Conservation (phyloP, 306 rosid genomes). For the Prinsepia uniflora region DNA sequence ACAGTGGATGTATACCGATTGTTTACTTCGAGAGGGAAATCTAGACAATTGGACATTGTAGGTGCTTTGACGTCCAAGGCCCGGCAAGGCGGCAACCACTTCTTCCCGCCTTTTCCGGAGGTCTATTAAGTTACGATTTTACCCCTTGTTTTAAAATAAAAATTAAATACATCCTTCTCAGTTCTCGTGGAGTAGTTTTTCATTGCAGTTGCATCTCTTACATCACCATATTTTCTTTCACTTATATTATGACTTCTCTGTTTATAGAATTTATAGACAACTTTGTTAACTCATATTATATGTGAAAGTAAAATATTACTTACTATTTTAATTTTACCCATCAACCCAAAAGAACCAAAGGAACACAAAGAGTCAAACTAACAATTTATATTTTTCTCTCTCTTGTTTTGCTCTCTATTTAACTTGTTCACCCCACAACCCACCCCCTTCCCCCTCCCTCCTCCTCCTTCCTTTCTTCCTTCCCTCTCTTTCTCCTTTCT, state of each 20-base stretch:
- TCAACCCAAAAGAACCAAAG: not conserved
- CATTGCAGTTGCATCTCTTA: no score
- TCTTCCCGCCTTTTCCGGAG: slow-evolving; percentile 66
- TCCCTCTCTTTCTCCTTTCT: slow-evolving; percentile 7
- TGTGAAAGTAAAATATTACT: not conserved
- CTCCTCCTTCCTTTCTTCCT: slow-evolving; percentile 1
- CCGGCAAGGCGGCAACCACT: slow-evolving; percentile 62
- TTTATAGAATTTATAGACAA: no score
- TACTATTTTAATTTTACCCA: not conserved
- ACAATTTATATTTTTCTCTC: slow-evolving; percentile 1
- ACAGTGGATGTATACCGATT: slow-evolving; percentile 7
- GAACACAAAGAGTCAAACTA: slow-evolving; percentile 29
- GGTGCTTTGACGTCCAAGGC: slow-evolving; percentile 56
- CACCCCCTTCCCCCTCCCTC: slow-evolving; percentile 32
- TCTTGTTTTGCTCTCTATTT: slow-evolving; percentile 39
- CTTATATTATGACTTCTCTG: no score
- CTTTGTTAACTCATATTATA: no score
- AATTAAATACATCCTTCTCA: not conserved
- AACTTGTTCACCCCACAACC: slow-evolving; percentile 35
- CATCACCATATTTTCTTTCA: no score
- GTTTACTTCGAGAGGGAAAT: slow-evolving; percentile 22
- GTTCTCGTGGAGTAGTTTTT: no score
- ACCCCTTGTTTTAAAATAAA: not conserved
- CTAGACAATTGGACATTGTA: slow-evolving; percentile 18
- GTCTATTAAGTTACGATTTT: not conserved